Base-by-base conservation (phyloP, 352 stramenopile genomes). In the Blastocystis sp. region DNA sequence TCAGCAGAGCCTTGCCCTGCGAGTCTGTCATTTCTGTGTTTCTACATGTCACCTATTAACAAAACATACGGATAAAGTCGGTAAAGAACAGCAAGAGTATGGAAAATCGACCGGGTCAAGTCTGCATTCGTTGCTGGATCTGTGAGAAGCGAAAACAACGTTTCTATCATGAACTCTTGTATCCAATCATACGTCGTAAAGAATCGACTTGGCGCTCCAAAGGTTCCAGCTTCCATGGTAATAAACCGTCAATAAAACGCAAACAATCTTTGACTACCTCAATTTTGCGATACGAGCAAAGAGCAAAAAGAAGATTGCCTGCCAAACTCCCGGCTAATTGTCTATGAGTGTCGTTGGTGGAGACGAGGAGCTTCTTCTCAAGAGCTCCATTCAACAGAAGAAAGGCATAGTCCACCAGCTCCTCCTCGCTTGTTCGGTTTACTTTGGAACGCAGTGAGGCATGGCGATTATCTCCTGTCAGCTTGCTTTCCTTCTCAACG, bases 1-100 rank as follows among this genome's bases (percentile, higher is more conserved):
- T 95, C 63, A 97, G 77, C 39, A 96, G 90, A 18, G 95, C 94
- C 0, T 15, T 20, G 6, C 47, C 55, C 75, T 90, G 70, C n/a
- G 55, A 43, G 18, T 54, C 23, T 11, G 37, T 79, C 0, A 89
- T 34, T 6, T n/a, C 13, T 39, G 73, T 84, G 11, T 84, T 47
- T 15, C 62, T 73, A 43, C 20, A 7, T 8, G 1, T 73, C 20
- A 73, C 7, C 1, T 7, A 41, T 9, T 23, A 9, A 37, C 4
- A 18, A 45, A 15, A 15, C n/a, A 15, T 34, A 73, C 54, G 73
- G 73, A 34, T 55, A 84, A 23, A 43, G 1, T 20, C 18, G 50
- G 15, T 66, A 47, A 3, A 84, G 26, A 15, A 53, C 23, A 15
- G 73, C 45, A 15, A 84, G 47, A 18, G 73, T 84, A 34, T 84